These are phyloP conservation scores for Daldinia concentrica DNA, from an alignment of 495 filamentous ascomycete species.

Conservation along the genomic window DNA sequence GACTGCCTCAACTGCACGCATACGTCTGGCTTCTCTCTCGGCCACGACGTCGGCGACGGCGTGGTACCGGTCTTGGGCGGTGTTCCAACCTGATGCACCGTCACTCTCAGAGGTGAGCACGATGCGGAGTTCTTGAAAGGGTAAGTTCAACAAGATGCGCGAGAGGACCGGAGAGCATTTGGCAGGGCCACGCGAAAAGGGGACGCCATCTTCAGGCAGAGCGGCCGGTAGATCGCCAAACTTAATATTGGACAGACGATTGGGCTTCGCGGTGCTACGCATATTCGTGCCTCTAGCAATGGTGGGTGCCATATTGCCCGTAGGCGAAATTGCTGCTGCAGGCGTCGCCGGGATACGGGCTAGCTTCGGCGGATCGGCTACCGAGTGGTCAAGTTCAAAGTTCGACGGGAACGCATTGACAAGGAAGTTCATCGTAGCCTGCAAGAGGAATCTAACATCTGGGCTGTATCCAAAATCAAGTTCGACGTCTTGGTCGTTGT, in stretches of 20 bases:
- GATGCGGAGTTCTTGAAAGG: slow-evolving; percentile 65
- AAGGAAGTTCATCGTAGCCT: slow-evolving; percentile 55
- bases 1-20: slow-evolving; percentile 48
- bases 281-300: slow-evolving; percentile 51
- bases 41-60: slow-evolving; percentile 63
- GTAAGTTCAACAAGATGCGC: slow-evolving; percentile 69
- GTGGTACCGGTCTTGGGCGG: slow-evolving; percentile 51
- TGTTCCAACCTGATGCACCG: slow-evolving; percentile 57
- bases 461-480: slow-evolving; percentile 46
- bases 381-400: slow-evolving; percentile 59
- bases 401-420: slow-evolving; percentile 56
- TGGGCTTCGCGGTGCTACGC: slow-evolving; percentile 43
- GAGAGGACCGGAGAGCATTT: slow-evolving; percentile 59
- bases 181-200: slow-evolving; percentile 45
- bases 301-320: slow-evolving; percentile 27
- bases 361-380: slow-evolving; percentile 49
- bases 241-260: slow-evolving; percentile 65
- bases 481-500: slow-evolving; percentile 39
- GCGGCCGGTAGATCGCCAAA: slow-evolving; percentile 70
- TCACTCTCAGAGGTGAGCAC: slow-evolving; percentile 62
- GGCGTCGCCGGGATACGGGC: slow-evolving; percentile 48
- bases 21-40: slow-evolving; percentile 66
- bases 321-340: slow-evolving; percentile 9
- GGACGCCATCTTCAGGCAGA: slow-evolving; percentile 48
- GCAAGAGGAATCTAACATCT: slow-evolving; percentile 47